A percentile compares a stretch with the other conserved stretches of the same genome.
Evolutionary conservation across 2,329 filamentous ascomycete species (phyloP).

Genomic region (Sclerotiophoma versabilis): DNA sequence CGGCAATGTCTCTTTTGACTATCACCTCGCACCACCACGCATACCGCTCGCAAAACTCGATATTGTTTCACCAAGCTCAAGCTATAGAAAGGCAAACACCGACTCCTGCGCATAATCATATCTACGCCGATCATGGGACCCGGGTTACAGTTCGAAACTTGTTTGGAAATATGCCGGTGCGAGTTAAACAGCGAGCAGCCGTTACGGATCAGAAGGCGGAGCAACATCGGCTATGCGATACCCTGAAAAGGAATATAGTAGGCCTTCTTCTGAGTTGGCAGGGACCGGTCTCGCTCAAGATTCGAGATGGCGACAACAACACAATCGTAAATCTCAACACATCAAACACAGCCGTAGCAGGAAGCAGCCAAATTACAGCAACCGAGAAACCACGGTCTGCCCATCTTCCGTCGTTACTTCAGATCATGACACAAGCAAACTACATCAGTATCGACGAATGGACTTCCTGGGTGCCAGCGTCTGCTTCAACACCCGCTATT

Average conservation of each 20-base stretch:
- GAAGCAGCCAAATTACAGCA: not conserved
- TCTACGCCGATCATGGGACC: constrained; percentile 71
- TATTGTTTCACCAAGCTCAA: constrained; percentile 74
- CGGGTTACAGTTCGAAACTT: constrained; percentile 77
- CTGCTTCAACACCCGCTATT: constrained; percentile 68
- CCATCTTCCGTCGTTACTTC: constrained; percentile 32
- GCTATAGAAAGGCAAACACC: constrained; percentile 70
- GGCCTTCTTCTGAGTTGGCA: constrained; percentile 76
- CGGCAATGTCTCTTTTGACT: constrained; percentile 76
- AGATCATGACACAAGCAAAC: constrained; percentile 69
- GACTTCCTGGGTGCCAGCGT: constrained; percentile 72
- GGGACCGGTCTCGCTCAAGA: constrained; percentile 60
- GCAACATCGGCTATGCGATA: constrained; percentile 70
- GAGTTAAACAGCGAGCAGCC: constrained; percentile 78
- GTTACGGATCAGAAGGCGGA: constrained; percentile 59
- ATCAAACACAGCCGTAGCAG: not conserved
- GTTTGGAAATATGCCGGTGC: constrained; percentile 89
- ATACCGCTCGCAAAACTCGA: constrained; percentile 67
- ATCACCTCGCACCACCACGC: constrained; percentile 74
- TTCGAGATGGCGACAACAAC: constrained; percentile 61
- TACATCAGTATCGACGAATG: constrained; percentile 63
- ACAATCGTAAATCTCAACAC: constrained; percentile 46
- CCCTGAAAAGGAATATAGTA: constrained; percentile 65
- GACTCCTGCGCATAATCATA: constrained; percentile 63
- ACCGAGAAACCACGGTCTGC: constrained; percentile 21